Base-by-base conservation (phyloP, 305 asterid genomes). In the Withania somnifera region DNA sequence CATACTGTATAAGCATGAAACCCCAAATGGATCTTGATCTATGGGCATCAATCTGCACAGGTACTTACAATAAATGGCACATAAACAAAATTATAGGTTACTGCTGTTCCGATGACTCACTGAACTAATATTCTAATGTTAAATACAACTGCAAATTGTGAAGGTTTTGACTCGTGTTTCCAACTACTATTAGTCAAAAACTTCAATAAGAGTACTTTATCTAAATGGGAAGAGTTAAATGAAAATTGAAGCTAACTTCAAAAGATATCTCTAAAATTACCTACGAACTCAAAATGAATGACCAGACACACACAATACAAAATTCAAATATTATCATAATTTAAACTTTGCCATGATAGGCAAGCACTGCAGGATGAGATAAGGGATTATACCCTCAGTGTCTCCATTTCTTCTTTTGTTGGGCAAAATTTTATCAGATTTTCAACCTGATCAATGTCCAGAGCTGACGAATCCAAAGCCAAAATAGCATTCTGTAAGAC, bases 361-460 rank as follows among this genome's bases (percentile, higher is more conserved):
- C 28, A 75, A 47, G 78, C 69, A 77, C 38, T 66, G 47, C 77
- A 45, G 57, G 87, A 76, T 47, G 63, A 52, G 57, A 45, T 61
- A 63, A 63, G 54, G 67, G 57, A 24, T 26, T 24, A 64, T 88
- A 96, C 99, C 98, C 92, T 94, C 45, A 94, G 88, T 32, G 94
- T 94, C 90, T 94, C 98, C 98, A 96, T 96, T 88, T 96, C 99
- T 87, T 96, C 98, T 90, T 94, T 96, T 71, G 98, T 96, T 5
- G 99, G 99, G 85, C 98, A 93, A 78, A 96, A 96, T 82, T 96
- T 96, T 79, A 96, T 96, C 73, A 96, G 97, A 93, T 94, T 96
- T 89, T 96, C 99, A 87, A 96, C 98, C 91, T 96, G 99, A 91
- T 96, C 99, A 86, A 94, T 96, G 89, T 96, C 99, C 94, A 96